These are phyloP conservation scores for Fragilariopsis cylindrus DNA, from an alignment of 108 stramenopile species.

Conservation along the genomic window DNA sequence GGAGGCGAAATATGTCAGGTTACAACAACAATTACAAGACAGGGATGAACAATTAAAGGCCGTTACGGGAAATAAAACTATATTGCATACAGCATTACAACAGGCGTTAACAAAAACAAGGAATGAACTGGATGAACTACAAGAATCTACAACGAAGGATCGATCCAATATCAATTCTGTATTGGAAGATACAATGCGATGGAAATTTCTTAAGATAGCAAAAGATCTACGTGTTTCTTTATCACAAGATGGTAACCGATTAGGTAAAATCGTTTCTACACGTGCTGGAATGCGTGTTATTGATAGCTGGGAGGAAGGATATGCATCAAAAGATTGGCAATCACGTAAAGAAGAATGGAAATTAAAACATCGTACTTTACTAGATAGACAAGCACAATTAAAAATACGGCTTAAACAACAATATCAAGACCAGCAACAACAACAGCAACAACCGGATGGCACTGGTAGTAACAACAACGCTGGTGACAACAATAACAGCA, in stretches of 20 bases:
- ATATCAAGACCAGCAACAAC: slow-evolving; percentile 1
- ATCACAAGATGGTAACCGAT: slow-evolving; percentile 75
- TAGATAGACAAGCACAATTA: slow-evolving; percentile 26
- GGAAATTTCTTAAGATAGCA: slow-evolving; percentile 51
- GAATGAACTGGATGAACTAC: slow-evolving; percentile 39
- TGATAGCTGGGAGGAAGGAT: slow-evolving; percentile 86
- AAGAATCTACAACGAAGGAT: slow-evolving; percentile 26
- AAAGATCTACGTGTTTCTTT: slow-evolving; percentile 61
- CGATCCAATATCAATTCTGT: slow-evolving; percentile 22
- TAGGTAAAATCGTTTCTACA: slow-evolving; percentile 68
- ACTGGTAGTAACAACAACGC: neutral
- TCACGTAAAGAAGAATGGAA: slow-evolving; percentile 42
- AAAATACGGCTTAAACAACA: neutral
- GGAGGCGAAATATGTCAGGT: slow-evolving; percentile 24
- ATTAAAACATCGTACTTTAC: slow-evolving; percentile 40
- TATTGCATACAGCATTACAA: slow-evolving; percentile 66
- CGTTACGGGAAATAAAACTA: slow-evolving; percentile 78
- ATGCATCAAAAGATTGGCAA: slow-evolving; percentile 56
- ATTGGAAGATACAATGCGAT: slow-evolving; percentile 64
- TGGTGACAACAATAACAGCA: neutral
- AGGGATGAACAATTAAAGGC: slow-evolving; percentile 64
- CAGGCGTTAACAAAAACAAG: slow-evolving; percentile 47
- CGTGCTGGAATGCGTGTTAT: slow-evolving; percentile 57
- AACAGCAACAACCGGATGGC: neutral
- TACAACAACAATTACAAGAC: slow-evolving; percentile 46